These are phyloP conservation scores for Chaetomium cochliodes DNA, from an alignment of 495 filamentous ascomycete genomes.

Conservation along the genomic window DNA sequence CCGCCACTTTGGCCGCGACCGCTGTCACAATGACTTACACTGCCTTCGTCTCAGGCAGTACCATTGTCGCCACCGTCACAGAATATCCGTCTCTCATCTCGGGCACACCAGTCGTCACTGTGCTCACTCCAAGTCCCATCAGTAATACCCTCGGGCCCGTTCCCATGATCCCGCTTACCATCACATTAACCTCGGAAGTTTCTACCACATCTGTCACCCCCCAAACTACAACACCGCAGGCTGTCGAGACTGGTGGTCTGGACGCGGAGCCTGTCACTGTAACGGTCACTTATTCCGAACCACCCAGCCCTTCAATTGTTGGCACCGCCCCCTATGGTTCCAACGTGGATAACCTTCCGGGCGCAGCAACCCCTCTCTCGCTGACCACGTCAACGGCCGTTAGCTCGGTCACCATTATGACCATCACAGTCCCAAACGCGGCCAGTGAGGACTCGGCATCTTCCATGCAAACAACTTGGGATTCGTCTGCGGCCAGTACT, in stretches of 20 bases:
- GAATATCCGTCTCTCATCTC: not conserved
- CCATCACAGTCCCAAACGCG: not conserved
- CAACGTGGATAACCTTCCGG: not conserved
- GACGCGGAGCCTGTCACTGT: not conserved
- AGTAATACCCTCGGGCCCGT: not conserved
- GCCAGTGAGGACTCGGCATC: not conserved
- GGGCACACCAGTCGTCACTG: not conserved
- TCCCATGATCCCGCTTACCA: not conserved
- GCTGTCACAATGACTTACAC: not conserved
- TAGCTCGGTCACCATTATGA: not conserved
- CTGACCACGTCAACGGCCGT: not conserved
- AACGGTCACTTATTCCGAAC: not conserved
- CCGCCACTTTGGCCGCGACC: not conserved
- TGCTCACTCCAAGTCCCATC: not conserved
- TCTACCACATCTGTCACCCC: not conserved
- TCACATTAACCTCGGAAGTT: not conserved
- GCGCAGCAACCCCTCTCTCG: too few species aligned
- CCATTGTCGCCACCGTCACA: not conserved
- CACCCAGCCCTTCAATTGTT: not conserved
- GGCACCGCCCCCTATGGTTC: not conserved
- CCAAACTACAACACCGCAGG: not conserved
- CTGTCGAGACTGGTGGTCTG: not conserved
- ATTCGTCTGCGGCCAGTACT: conserved; percentile 8
- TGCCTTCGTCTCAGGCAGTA: not conserved
- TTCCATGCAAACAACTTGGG: not conserved